Evolutionary conservation across 2,329 filamentous ascomycete species (phyloP).

Genomic region (Chaetomium olivaceum): DNA sequence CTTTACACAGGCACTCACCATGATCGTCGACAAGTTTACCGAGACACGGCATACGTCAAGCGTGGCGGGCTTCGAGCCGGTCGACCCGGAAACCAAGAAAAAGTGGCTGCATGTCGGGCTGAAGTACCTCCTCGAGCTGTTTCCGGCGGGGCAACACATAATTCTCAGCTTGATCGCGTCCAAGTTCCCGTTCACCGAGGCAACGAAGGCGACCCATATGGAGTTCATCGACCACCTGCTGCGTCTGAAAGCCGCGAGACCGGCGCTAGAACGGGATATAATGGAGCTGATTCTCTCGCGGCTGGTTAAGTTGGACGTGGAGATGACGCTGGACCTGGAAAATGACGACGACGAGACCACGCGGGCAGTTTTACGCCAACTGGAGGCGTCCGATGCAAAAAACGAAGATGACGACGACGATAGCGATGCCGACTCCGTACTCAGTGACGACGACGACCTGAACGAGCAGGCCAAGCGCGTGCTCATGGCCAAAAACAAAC

Average conservation of each 20-base stretch:
- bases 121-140: slow-evolving; percentile 73
- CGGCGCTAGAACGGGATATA: slow-evolving; percentile 76
- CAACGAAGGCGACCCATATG: slow-evolving; percentile 76
- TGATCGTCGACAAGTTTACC: slow-evolving; percentile 78
- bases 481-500: slow-evolving; percentile 73
- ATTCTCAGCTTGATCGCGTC: slow-evolving; percentile 66
- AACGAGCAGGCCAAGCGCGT: slow-evolving; percentile 64
- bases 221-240: slow-evolving; percentile 87
- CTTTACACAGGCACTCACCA: slow-evolving; percentile 70
- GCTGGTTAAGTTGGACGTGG: slow-evolving; percentile 90
- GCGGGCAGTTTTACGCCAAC: slow-evolving; percentile 65
- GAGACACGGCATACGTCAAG: slow-evolving; percentile 49
- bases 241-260: slow-evolving; percentile 72
- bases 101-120: slow-evolving; percentile 74
- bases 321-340: slow-evolving; percentile 91
- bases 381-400: slow-evolving; percentile 44
- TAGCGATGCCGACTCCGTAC: slow-evolving; percentile 70
- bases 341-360: slow-evolving; percentile 88
- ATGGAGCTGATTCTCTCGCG: slow-evolving; percentile 81
- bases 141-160: slow-evolving; percentile 74
- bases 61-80: slow-evolving; percentile 55
- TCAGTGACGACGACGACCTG: slow-evolving; percentile 68
- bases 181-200: slow-evolving; percentile 75
- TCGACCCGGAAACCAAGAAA: slow-evolving; percentile 66
- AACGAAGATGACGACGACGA: slow-evolving; percentile 57